Evolutionary conservation across 208 protist genomes (phyloP).

Genomic region (Leishmania gerbilli): DNA sequence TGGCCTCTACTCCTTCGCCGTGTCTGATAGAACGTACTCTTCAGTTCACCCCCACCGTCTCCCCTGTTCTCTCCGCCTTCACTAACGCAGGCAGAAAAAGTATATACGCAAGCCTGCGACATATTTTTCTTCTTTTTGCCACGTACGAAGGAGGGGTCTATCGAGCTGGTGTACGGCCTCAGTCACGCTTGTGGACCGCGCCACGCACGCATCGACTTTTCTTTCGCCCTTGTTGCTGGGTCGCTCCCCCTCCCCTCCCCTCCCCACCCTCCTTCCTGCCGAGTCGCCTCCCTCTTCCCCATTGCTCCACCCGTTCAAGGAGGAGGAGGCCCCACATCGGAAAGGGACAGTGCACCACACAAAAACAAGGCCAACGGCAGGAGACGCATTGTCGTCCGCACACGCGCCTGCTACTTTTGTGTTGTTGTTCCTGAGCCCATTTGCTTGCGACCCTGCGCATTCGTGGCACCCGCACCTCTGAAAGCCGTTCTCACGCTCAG

Average conservation of each 20-base stretch:
- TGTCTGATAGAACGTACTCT: background rate
- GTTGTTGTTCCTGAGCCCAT: background rate
- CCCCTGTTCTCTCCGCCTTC: background rate
- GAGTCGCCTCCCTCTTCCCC: too few species aligned
- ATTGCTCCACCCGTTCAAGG: background rate
- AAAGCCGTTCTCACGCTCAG: background rate
- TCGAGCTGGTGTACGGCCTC: background rate
- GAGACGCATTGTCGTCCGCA: background rate
- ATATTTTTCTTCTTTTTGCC: background rate
- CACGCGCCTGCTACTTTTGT: background rate
- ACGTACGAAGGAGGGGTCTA: background rate
- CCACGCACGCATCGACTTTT: background rate
- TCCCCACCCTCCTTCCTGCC: background rate
- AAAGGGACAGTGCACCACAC: background rate
- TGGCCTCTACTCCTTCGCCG: background rate
- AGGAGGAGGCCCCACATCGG: background rate
- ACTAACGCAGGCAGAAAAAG: background rate
- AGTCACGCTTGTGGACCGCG: background rate
- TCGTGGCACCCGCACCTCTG: background rate
- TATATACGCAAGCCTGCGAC: background rate
- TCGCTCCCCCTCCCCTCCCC: background rate
- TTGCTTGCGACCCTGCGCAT: background rate
- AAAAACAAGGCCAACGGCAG: background rate
- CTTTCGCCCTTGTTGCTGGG: background rate
- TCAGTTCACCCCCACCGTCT: background rate